Evolutionary conservation across 768 basidiomycete species (phyloP), one percentile per base, ranked within the genome.

Genomic region (Mycena rebaudengoi): DNA sequence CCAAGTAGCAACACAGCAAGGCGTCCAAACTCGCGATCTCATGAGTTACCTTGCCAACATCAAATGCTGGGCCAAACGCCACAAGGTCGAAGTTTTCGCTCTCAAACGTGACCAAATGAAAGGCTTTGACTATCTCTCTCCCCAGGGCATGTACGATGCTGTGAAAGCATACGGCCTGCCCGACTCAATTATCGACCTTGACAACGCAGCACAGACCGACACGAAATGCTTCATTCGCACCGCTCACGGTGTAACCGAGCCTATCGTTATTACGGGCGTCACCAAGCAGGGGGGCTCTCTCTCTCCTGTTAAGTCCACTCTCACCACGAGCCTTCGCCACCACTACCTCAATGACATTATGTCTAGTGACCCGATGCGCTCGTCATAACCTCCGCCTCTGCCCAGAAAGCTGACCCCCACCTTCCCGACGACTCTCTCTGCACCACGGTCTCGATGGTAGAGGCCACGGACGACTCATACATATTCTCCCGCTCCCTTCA

Each of bases 401-500:
- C 32, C 8, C 20, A 11, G 8, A 40, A 40, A 10, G 60, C 49
- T 4, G 63, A 68, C 21, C 71, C 69, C 1, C 71, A 72, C 33
- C 58, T 60, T 2, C 48, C 51, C 1, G 56, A 69, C 33, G 61
- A 71, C 14, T 18, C 32, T 4, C 25, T 55, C 41, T 69, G 7
- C 29, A 37, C 3, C n/a, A n/a, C n/a, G n/a, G 64, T 70, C 13
- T 53, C 67, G 13, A 72, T 74, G 68, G 68, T 70, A n/a, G 69
- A 74, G 48, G 73, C 73, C 7, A 72, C 68, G 5, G 71, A 74
- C 55, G 70, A 74, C 39, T 64, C 67, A 0, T 68, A 61, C 25
- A 46, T 74, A n/a, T 67, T 62, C 30, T 44, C 45, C 49, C 13
- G 26, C 60, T 10, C 11, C 44, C n/a, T n/a, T n/a, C n/a, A n/a